Conservation (phyloP, 129 eudicot genomes). For the Smallanthus sonchifolius region DNA sequence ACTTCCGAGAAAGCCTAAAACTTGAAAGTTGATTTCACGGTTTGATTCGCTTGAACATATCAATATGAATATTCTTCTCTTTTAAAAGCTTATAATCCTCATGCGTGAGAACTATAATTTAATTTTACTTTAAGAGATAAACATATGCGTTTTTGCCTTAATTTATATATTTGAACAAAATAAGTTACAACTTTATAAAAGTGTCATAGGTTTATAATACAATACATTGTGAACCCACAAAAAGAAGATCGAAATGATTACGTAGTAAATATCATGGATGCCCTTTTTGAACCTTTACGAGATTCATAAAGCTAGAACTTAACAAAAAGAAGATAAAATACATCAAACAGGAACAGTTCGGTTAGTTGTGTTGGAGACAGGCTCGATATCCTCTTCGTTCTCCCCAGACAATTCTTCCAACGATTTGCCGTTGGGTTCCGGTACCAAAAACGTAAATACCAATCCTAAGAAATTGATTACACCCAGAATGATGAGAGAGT, state of each 20-base stretch:
- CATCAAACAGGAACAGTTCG: slow-evolving; percentile 23
- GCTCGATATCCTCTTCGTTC: slow-evolving; percentile 22
- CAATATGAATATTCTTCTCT: too few relatives aligned
- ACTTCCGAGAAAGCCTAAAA: too few relatives aligned
- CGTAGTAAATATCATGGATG: neutral
- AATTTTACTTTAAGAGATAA: too few relatives aligned
- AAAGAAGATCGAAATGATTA: neutral
- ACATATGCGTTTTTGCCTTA: too few relatives aligned
- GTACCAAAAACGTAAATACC: slow-evolving; percentile 36
- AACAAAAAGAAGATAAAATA: neutral
- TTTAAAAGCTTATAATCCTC: too few relatives aligned
- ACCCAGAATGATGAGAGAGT: slow-evolving; percentile 37
- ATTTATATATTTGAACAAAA: neutral
- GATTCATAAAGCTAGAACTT: neutral
- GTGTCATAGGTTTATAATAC: neutral
- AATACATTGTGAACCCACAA: neutral
- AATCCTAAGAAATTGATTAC: slow-evolving; percentile 30
- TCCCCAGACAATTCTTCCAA: slow-evolving; percentile 41
- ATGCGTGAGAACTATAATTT: too few relatives aligned
- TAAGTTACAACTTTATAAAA: neutral
- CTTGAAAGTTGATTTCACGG: too few relatives aligned
- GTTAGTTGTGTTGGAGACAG: neutral
- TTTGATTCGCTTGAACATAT: too few relatives aligned
- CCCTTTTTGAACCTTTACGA: neutral
- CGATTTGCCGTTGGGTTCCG: slow-evolving; percentile 43